These are phyloP conservation scores for Lentithecium fluviatile DNA, from an alignment of 495 filamentous ascomycete species.

Conservation along the genomic window DNA sequence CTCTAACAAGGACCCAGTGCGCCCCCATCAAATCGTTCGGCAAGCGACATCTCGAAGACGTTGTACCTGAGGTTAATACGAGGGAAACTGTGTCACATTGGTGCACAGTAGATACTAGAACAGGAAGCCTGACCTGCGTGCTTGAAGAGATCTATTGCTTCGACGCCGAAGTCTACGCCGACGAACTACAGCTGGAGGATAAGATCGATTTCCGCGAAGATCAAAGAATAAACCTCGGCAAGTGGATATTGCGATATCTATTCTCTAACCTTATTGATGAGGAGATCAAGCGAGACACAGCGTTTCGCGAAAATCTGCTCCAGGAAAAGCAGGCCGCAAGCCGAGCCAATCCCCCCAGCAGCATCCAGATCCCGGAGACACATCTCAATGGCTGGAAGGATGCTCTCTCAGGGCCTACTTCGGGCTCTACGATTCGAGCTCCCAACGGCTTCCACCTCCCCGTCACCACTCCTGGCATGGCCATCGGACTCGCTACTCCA, in stretches of 20 bases:
- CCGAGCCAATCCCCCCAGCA: slow-evolving; percentile 57
- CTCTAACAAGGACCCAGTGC: slow-evolving; percentile 80
- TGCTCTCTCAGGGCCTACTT: slow-evolving; percentile 52
- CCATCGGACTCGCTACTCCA: slow-evolving; percentile 79
- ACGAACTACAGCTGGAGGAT: slow-evolving; percentile 73
- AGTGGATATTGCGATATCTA: slow-evolving; percentile 92
- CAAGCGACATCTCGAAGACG: slow-evolving; percentile 89
- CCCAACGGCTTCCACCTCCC: slow-evolving; percentile 58
- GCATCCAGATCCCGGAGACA: slow-evolving; percentile 63
- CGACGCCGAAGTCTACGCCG: slow-evolving; percentile 95
- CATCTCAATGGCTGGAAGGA: slow-evolving; percentile 49
- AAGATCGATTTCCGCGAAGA: slow-evolving; percentile 81
- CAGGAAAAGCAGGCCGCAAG: slow-evolving; percentile 56
- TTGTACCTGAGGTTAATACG: slow-evolving; percentile 83
- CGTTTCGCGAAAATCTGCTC: slow-evolving; percentile 65
- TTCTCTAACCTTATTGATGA: slow-evolving; percentile 88
- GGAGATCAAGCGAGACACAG: slow-evolving; percentile 77
- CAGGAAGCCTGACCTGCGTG: slow-evolving; percentile 84
- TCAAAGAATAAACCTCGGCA: slow-evolving; percentile 95
- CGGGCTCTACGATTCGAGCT: slow-evolving; percentile 61
- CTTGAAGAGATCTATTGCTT: slow-evolving; percentile 95
- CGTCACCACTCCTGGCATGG: slow-evolving; percentile 69
- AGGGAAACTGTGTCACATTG: slow-evolving; percentile 86
- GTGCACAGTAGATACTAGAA: slow-evolving; percentile 92
- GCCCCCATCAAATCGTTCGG: slow-evolving; percentile 81